phyloP scores from a whole-genome alignment of 1,284 basidiomycete genomes.

The Meira miltonrushii region DNA sequence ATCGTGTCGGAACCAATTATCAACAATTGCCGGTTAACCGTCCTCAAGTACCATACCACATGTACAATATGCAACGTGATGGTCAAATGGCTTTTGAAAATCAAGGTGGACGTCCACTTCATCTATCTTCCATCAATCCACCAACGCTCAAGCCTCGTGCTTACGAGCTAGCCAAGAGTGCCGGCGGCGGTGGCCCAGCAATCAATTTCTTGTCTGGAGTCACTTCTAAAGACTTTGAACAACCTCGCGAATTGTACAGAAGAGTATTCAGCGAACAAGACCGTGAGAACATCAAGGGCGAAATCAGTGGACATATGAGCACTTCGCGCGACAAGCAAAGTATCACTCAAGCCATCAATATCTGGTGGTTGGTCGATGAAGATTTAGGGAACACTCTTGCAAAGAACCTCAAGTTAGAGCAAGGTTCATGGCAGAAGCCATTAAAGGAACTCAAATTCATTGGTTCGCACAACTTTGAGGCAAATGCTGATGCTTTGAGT shows the following conservation, averaged over 20 bases:
- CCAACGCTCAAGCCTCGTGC: slow-evolving; percentile 21
- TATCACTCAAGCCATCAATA: slow-evolving; percentile 22
- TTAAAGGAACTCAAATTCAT: slow-evolving; percentile 23
- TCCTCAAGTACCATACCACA: slow-evolving; percentile 18
- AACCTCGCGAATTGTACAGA: slow-evolving; percentile 72
- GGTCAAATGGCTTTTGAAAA: slow-evolving; percentile 34
- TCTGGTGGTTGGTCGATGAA: slow-evolving; percentile 35
- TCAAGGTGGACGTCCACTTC: slow-evolving; percentile 33
- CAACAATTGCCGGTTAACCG: slow-evolving; percentile 26
- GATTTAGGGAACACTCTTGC: slow-evolving; percentile 30
- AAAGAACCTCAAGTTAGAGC: slow-evolving; percentile 22
- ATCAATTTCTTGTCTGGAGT: slow-evolving; percentile 67
- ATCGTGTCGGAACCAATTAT: slow-evolving; percentile 57
- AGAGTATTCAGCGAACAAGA: slow-evolving; percentile 67
- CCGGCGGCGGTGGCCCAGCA: slow-evolving; percentile 59
- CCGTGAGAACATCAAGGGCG: slow-evolving; percentile 19
- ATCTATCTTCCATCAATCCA: slow-evolving; percentile 28
- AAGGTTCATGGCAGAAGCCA: slow-evolving; percentile 29
- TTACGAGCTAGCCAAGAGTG: slow-evolving; percentile 21
- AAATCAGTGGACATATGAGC: slow-evolving; percentile 33
- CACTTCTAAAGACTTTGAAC: slow-evolving; percentile 72
- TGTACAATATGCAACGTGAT: slow-evolving; percentile 36
- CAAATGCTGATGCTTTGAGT: neutral
- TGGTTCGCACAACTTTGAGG: slow-evolving; percentile 31
- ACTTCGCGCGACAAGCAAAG: slow-evolving; percentile 22